Evolutionary conservation across 2,329 filamentous ascomycete species (phyloP), one percentile per base, ranked within the genome.

Genomic region (Trematosphaeria pertusa): DNA sequence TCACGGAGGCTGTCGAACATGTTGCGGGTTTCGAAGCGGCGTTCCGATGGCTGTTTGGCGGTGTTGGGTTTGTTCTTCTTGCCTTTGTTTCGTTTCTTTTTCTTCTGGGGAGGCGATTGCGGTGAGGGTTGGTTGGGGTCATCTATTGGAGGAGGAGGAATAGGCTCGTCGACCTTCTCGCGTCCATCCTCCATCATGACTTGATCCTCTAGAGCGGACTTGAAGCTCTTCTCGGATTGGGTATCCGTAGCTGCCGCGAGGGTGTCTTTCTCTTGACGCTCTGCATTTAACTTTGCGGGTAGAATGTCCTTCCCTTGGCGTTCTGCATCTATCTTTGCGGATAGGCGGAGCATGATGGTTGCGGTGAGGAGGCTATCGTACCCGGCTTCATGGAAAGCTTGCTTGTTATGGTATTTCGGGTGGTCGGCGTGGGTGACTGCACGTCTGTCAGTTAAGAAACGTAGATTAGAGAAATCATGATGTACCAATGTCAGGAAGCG

Each of bases 331-430:
- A 84, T 69, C 54, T 81, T 80, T 1, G 78, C 73, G 7, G 81
- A 78, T 3, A 86, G 71, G 43, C 78, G 77, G 40, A 86, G 74
- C 54, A 84, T 80, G 19, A 85, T 74, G 44, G 79, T 78, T 2
- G 83, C 84, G 0, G 84, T 84, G 17, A 86, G 71, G 49, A 82
- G 76, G 64, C 82, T 85, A 62, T 87, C 84, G 53, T 81, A 87
- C 6, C 84, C 84, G 12, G 84, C 84, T 68, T 87, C 84, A 47
- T 87, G 84, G 46, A 78, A 73, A 49, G 73, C 71, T 21, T 70
- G 63, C 1, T 37, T 49, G 2, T 66, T 57, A 31, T 70, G 52
- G 52, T 80, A 80, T 62, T 78, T 73, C 7, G 59, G 59, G 68
- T 72, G 48, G 18, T 62, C 47, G 14, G 52, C 32, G 37, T 65